Evolutionary conservation across 164 flowering plant species (phyloP).

Genomic region (Vitis riparia): DNA sequence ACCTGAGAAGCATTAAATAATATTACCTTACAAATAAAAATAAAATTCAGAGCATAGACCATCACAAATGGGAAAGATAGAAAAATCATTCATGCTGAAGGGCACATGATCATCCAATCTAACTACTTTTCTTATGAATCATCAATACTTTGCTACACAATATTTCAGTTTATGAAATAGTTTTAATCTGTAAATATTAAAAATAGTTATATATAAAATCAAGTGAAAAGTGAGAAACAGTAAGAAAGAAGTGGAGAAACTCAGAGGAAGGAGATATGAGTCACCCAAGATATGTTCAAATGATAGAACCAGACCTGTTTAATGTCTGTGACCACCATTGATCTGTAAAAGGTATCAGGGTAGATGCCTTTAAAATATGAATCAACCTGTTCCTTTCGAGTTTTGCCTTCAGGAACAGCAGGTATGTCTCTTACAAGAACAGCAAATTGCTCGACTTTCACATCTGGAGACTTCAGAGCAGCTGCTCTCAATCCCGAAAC

Average conservation of each 20-base stretch:
- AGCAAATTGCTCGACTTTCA: slow-evolving; percentile 73
- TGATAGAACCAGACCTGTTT: slow-evolving; percentile 28
- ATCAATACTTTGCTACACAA: too few species aligned
- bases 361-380: slow-evolving; percentile 71
- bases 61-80: too few species aligned
- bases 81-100: too few species aligned
- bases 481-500: slow-evolving; percentile 61
- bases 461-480: slow-evolving; percentile 61
- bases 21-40: not conserved
- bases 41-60: not conserved
- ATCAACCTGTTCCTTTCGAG: slow-evolving; percentile 85
- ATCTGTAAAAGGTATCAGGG: slow-evolving; percentile 81
- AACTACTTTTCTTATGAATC: too few species aligned
- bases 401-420: slow-evolving; percentile 51
- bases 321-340: slow-evolving; percentile 76
- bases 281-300: too few species aligned
- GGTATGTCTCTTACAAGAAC: slow-evolving; percentile 89
- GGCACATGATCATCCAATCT: too few species aligned
- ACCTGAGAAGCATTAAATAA: slow-evolving; percentile 38
- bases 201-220: too few species aligned
- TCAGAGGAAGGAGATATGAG: too few species aligned
- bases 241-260: too few species aligned
- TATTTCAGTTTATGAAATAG: too few species aligned
- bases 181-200: too few species aligned
- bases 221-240: too few species aligned